phyloP scores from a whole-genome alignment of 2,329 filamentous ascomycete species.

The Didymella arachidicola region DNA sequence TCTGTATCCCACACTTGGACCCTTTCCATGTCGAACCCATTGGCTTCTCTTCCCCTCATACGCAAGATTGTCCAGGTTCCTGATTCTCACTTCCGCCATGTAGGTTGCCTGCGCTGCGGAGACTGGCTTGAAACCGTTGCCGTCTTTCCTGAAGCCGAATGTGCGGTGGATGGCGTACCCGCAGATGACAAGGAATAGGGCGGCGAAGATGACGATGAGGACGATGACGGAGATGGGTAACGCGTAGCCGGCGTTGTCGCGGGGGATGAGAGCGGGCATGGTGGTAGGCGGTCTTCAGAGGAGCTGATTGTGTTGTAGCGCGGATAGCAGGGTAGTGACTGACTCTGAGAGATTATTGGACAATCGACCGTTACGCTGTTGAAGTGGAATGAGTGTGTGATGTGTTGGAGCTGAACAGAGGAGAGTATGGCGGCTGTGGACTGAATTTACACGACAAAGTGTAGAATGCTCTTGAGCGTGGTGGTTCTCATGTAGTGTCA shows the following conservation, averaged over 20 bases:
- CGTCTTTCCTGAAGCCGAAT: constrained; percentile 24
- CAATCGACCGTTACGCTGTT: no score
- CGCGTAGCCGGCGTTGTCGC: constrained; percentile 22
- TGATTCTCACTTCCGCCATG: constrained; percentile 31
- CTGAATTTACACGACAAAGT: background rate
- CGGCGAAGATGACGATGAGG: constrained; percentile 30
- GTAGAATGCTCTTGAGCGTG: no score
- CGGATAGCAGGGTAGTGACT: background rate
- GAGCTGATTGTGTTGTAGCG: background rate
- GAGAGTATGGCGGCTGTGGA: background rate
- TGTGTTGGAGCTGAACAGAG: background rate
- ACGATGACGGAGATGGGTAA: constrained; percentile 30
- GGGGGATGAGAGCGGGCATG: constrained; percentile 13
- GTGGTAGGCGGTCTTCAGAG: background rate
- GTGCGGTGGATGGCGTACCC: constrained; percentile 31
- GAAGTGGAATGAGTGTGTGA: background rate
- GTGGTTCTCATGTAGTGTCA: background rate
- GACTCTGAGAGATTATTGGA: background rate
- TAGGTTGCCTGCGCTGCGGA: constrained; percentile 30
- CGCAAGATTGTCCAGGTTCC: constrained; percentile 27
- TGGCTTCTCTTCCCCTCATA: constrained; percentile 21
- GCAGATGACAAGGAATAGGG: constrained; percentile 25
- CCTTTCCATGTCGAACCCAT: constrained; percentile 4
- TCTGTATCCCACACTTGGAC: background rate
- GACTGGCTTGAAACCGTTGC: constrained; percentile 22